Percentiles rank a stretch among this genome's conserved stretches.
Evolutionary conservation across 768 basidiomycete species (phyloP).

Genomic region (Epithele typhae): DNA sequence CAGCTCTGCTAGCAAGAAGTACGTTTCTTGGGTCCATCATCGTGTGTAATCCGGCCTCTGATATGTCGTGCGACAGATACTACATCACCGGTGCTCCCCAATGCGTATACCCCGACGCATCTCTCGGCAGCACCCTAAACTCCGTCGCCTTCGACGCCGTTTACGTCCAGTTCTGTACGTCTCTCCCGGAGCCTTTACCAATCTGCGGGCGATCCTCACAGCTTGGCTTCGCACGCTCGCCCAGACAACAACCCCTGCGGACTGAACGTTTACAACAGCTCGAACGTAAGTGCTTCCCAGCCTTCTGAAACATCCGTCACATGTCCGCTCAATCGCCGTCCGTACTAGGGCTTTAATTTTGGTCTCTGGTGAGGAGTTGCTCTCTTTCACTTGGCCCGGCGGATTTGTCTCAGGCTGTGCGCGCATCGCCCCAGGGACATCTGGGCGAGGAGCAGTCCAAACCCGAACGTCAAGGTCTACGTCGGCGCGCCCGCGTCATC

Average conservation of each 20-base stretch:
- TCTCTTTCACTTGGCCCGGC: no score
- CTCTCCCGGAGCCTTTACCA: neutral
- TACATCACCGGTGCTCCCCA: constrained; percentile 36
- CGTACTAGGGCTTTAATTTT: constrained; percentile 43
- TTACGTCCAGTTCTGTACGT: constrained; percentile 47
- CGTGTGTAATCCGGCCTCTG: neutral
- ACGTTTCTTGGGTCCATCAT: constrained; percentile 2
- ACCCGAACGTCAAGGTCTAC: constrained; percentile 41
- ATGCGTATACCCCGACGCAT: constrained; percentile 35
- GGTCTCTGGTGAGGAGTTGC: constrained; percentile 25
- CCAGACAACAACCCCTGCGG: constrained; percentile 43
- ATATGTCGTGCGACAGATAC: constrained; percentile 21
- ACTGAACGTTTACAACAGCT: constrained; percentile 45
- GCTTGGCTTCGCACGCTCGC: no score
- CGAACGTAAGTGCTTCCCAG: constrained; percentile 52
- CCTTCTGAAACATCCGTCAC: neutral
- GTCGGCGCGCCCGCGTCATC: constrained; percentile 39
- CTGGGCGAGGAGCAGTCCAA: constrained; percentile 40
- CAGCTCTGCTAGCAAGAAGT: constrained; percentile 32
- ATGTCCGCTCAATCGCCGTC: neutral
- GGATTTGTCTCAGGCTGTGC: neutral
- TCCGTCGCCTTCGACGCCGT: constrained; percentile 34
- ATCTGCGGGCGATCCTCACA: no score
- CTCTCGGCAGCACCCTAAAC: constrained; percentile 31
- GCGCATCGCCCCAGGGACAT: constrained; percentile 32